Evolutionary conservation across 148 eudicot genomes (phyloP).

Genomic region (Limonium bicolor): DNA sequence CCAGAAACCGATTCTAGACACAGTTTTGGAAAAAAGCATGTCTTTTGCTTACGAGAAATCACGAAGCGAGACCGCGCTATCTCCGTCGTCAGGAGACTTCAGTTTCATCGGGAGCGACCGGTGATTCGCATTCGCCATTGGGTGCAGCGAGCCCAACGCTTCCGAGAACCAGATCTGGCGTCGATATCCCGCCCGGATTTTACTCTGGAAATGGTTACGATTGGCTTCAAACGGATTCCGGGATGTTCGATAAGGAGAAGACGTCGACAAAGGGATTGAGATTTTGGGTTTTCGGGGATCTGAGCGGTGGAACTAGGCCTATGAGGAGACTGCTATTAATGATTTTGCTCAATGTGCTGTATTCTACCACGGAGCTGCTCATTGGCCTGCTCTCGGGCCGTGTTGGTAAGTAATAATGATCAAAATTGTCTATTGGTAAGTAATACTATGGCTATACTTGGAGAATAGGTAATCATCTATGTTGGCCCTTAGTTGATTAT

Average conservation of each 20-base stretch:
- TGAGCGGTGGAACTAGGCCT: conserved; percentile 54
- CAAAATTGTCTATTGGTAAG: too few relatives aligned
- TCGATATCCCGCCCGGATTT: conserved; percentile 44
- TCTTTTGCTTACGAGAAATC: conserved; percentile 14
- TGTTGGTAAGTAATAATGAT: conserved; percentile 62
- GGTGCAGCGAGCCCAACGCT: conserved; percentile 15
- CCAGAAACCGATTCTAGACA: conserved; percentile 5
- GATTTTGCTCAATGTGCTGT: conserved; percentile 84
- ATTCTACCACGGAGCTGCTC: conserved; percentile 58
- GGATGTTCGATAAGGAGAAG: conserved; percentile 14
- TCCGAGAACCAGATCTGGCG: conserved; percentile 45
- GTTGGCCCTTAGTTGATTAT: too few relatives aligned
- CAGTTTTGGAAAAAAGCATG: conserved; percentile 9
- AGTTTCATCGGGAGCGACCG: conserved; percentile 28
- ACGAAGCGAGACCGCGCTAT: conserved; percentile 16
- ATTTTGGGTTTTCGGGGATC: conserved; percentile 19
- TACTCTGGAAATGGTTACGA: conserved; percentile 14
- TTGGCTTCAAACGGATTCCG: conserved; percentile 20
- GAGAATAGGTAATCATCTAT: too few relatives aligned
- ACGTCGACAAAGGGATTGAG: conserved; percentile 14
- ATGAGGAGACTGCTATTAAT: conserved; percentile 64
- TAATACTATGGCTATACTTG: too few relatives aligned
- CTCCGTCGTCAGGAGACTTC: conserved; percentile 19
- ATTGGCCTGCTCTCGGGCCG: conserved; percentile 79
- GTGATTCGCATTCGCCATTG: conserved; percentile 35